A percentile compares a stretch with the other conserved stretches of the same genome.
Evolutionary conservation across 139 green algal species (phyloP).

Genomic region (Astrephomene gubernaculifera): DNA sequence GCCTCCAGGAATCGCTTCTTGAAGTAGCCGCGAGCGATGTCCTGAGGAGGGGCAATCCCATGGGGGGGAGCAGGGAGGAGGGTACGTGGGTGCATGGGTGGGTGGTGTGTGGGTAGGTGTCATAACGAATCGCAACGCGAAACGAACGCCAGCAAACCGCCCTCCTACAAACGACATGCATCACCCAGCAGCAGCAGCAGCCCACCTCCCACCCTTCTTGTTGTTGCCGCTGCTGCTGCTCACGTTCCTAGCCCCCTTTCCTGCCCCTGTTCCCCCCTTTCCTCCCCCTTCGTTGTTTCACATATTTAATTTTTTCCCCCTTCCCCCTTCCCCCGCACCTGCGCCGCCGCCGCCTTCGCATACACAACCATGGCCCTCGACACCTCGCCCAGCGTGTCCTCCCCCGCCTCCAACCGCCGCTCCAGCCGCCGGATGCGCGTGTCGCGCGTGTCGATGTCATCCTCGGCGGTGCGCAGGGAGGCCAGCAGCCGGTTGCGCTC

Average conservation of each 20-base stretch:
- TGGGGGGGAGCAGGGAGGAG: neutral
- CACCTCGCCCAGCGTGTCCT: constrained; percentile 20
- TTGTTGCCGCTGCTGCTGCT: no score
- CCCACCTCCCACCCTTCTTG: neutral
- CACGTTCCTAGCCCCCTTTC: no score
- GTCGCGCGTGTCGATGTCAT: neutral
- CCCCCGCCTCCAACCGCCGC: neutral
- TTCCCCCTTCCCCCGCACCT: neutral
- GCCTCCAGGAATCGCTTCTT: constrained; percentile 28
- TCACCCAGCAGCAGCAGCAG: no score
- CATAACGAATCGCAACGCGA: no score
- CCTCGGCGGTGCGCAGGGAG: neutral
- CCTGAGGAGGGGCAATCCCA: neutral
- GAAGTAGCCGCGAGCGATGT: constrained; percentile 11
- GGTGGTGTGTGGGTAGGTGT: no score
- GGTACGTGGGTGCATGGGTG: no score
- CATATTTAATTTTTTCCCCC: no score
- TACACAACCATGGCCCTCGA: constrained; percentile 32
- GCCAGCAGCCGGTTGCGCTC: constrained; percentile 34
- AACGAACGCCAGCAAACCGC: no score
- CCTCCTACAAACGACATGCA: no score
- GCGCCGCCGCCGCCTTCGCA: constrained; percentile 37
- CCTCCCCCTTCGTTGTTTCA: no score
- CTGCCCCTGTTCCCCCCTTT: neutral
- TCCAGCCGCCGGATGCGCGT: neutral